Evolutionary conservation across 2,329 filamentous ascomycete genomes (phyloP), one percentile per base, ranked within the genome.

Genomic region (Emydomyces testavorans): DNA sequence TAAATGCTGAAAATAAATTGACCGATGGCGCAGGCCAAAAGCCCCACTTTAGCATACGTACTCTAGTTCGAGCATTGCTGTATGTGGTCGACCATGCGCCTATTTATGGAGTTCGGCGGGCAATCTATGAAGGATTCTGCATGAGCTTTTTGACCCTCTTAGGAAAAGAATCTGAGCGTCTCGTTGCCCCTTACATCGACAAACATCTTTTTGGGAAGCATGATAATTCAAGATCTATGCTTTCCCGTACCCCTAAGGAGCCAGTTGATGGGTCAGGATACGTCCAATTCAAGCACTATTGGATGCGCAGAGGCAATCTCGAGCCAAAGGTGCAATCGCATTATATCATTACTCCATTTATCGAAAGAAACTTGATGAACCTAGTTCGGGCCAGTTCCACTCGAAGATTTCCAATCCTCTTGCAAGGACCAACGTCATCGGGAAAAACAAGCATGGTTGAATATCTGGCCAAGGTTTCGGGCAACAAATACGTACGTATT

Each of bases 381-480:
- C 70, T 99, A 23, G 90, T 96, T 8, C 78, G 93, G 59, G 93
- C 92, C 2, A 88, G 88, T 13, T 96, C 90, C 0, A 98, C 90
- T 3, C 74, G 88, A 29, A 79, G 85, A 41, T 98, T 94, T 62
- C 93, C 92, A 0, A 86, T 99, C 41, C 74, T 99, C 7, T 84
- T 99, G 16, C 92, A 99, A 65, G 92, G 92, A 2, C 92, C 93
- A 10, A 99, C 92, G 0, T 98, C 93, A 4, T 85, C 90, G 10
- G 92, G 92, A 54, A 99, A 99, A 67, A 99, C 92, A 0, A 96
- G 90, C 65, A 98, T 99, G 92, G 94, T 98, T 35, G 90, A 96
- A 65, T 95, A 94, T 62, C 75, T 99, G 31, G 90, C 93, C n/a
- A 92, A 94, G 60, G 83, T 85, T 48, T 96, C 88, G 24, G 92